phyloP scores from a whole-genome alignment of 495 filamentous ascomycete species.

The Cryomyces minteri region DNA sequence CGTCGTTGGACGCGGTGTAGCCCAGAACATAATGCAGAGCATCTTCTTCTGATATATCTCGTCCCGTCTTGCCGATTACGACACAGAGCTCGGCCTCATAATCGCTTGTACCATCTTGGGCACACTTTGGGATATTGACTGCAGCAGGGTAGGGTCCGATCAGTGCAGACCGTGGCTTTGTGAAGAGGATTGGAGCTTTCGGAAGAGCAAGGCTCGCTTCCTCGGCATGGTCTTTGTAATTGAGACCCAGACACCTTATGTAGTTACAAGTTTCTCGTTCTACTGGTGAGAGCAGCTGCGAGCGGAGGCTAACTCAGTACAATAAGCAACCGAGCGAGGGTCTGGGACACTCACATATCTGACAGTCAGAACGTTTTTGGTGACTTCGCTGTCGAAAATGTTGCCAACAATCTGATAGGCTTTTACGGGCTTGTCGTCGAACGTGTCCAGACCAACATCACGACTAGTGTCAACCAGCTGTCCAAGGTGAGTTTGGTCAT shows the following conservation, averaged over 20 bases:
- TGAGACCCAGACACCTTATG: conserved; percentile 30
- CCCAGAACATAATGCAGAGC: conserved; percentile 26
- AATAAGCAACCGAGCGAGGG: background rate
- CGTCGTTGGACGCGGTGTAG: conserved; percentile 25
- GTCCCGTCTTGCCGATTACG: conserved; percentile 22
- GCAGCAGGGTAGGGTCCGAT: conserved; percentile 25
- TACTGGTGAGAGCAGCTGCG: conserved; percentile 20
- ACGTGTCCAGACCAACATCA: conserved; percentile 21
- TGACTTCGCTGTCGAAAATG: conserved; percentile 23
- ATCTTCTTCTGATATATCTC: conserved; percentile 22
- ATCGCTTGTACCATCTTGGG: conserved; percentile 29
- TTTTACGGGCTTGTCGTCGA: conserved; percentile 18
- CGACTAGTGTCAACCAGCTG: conserved; percentile 20
- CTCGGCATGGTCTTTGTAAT: conserved; percentile 25
- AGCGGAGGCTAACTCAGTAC: background rate
- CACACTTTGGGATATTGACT: conserved; percentile 25
- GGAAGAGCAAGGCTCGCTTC: conserved; percentile 23
- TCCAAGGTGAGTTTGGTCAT: conserved; percentile 23
- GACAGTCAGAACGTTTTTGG: conserved; percentile 19
- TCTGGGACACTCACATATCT: conserved; percentile 6
- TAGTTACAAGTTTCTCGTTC: conserved; percentile 22
- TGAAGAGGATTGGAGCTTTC: conserved; percentile 25
- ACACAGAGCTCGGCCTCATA: conserved; percentile 28
- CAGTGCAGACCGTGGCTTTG: conserved; percentile 27
- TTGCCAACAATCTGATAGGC: conserved; percentile 20